phyloP scores from a whole-genome alignment of 495 filamentous ascomycete species.

The Rhypophila decipiens region DNA sequence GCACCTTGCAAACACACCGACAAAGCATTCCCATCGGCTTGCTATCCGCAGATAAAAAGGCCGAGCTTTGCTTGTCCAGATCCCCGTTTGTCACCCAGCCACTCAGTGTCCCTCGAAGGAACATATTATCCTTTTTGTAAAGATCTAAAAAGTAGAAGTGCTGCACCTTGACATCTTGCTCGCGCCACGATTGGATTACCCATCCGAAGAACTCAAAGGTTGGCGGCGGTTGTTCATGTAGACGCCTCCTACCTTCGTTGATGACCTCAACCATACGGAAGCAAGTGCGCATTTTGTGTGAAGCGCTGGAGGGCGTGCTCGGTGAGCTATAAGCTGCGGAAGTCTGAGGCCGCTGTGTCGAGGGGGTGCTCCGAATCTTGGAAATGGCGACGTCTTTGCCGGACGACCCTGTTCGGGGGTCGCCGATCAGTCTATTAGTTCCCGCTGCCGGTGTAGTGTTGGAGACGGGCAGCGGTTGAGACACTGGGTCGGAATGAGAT shows the following conservation, averaged over 20 bases:
- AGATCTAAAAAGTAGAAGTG: constrained; percentile 55
- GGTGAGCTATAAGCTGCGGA: constrained; percentile 45
- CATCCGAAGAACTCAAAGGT: constrained; percentile 55
- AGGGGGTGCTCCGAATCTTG: constrained; percentile 36
- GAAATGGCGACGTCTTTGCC: not conserved
- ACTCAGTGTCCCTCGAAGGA: constrained; percentile 41
- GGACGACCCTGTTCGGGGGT: not conserved
- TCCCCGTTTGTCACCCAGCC: constrained; percentile 42
- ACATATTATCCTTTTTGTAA: constrained; percentile 49
- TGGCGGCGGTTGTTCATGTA: constrained; percentile 30
- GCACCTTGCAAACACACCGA: no score
- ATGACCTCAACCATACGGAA: constrained; percentile 56
- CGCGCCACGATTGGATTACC: constrained; percentile 47
- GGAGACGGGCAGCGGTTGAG: no score
- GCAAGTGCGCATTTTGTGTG: no score
- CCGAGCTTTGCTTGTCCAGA: constrained; percentile 40
- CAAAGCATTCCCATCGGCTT: no score
- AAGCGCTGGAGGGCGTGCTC: constrained; percentile 39
- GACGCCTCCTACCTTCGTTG: constrained; percentile 32
- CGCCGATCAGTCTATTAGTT: not conserved
- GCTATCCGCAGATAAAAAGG: no score
- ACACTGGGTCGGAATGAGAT: not conserved
- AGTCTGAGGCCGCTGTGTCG: constrained; percentile 41
- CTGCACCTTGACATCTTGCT: constrained; percentile 37
- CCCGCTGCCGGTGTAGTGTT: not conserved